Base-by-base conservation (phyloP, 257 asterid species). In the Przewalskia tangutica region DNA sequence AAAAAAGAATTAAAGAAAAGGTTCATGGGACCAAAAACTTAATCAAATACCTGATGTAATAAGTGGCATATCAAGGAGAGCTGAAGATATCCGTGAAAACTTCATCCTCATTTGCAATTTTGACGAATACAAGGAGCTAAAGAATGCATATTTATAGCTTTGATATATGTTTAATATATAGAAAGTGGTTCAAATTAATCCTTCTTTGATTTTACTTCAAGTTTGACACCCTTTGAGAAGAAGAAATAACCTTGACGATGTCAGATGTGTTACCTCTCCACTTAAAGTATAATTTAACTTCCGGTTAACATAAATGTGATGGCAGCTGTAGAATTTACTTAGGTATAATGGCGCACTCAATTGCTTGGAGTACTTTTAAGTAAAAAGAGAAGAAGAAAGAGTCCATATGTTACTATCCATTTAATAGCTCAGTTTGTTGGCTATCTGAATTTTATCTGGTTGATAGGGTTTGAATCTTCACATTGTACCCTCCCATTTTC, bases 191-290 rank as follows among this genome's bases (percentile, higher is more conserved):
- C 36, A 50, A 13, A 66, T 27, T 27, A 27, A 27, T 46, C 51
- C 80, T 87, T 85, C 91, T 90, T 94, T 77, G 93, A 89, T 93
- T 90, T 54, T 84, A 91, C 88, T 90, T 85, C 90, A 94, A 89
- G 97, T 83, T 79, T 79, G 71, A 81, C 65, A 83, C 53, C 53
- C 89, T 90, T 84, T 79, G 83, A 81, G 80, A 62, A 77, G 81
- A 91, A 90, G 93, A 81, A 89, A 86, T n/a, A 17, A 71, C 38
- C 34, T 46, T 40, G 53, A 68, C 13, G 54, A 56, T 7, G 7
- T 16, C 13, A 68, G 34, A 6, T 48, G 79, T 11, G 32, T 71
- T 73, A 27, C 40, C 59, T 73, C 60, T 12, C 60, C 7, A 51
- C 20, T 50, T 48, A 20, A 46, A 20, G 42, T 11, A 73, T 20